A percentile compares a stretch with the other conserved stretches of the same genome.
These are phyloP conservation scores for Sanguinoderma infundibulare DNA, from an alignment of 1,284 basidiomycete genomes.

Conservation along the genomic window DNA sequence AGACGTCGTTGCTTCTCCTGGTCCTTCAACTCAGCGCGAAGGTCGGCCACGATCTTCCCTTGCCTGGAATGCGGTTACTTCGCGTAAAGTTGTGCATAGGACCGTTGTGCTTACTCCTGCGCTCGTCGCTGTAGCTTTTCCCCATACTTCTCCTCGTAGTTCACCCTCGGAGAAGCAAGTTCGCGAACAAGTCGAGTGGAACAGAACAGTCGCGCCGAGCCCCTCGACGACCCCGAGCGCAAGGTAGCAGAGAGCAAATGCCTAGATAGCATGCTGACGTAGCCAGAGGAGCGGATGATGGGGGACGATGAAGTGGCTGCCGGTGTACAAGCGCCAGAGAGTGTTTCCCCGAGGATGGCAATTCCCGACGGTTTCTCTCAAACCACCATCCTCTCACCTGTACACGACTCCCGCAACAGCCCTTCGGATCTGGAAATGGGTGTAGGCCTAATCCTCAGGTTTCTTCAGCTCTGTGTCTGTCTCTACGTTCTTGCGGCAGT, in stretches of 20 bases:
- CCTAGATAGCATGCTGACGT: conserved; percentile 14
- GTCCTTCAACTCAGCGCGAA: conserved; percentile 35
- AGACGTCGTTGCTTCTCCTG: conserved; percentile 34
- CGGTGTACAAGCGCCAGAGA: neutral
- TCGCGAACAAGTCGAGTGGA: conserved; percentile 11
- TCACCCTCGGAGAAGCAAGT: conserved; percentile 20
- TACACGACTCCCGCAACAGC: neutral
- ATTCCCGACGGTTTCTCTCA: conserved; percentile 10
- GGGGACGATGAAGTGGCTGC: neutral
- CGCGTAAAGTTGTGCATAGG: conserved; percentile 2
- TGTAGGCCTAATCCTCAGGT: neutral
- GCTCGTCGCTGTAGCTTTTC: conserved; percentile 50
- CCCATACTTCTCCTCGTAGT: conserved; percentile 47
- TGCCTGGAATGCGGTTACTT: conserved; percentile 19
- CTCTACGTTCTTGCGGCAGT: conserved; percentile 15
- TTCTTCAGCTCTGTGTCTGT: conserved; percentile 10
- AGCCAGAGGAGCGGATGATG: neutral
- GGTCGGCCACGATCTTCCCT: conserved; percentile 35
- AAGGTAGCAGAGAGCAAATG: conserved; percentile 4
- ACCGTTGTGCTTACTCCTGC: conserved; percentile 44
- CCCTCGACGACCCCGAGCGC: neutral
- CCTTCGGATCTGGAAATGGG: neutral
- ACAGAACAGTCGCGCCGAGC: conserved; percentile 2
- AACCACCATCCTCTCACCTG: neutral
- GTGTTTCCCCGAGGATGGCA: conserved; percentile 3